Conservation (phyloP, 2,329 filamentous ascomycete species). For the Fusarium sp. region DNA sequence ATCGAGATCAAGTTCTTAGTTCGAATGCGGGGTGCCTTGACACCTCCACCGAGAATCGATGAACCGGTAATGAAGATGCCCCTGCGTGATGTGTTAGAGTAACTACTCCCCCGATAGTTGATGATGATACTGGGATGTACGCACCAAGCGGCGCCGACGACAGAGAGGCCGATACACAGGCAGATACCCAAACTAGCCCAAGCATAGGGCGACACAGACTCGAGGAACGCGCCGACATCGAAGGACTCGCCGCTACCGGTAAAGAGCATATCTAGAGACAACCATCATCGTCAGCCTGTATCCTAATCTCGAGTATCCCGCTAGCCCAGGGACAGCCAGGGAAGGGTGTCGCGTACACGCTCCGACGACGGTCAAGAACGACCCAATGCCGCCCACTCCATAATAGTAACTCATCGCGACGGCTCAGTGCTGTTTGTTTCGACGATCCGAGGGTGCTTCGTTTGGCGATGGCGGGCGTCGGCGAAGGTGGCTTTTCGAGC, state of each 20-base stretch:
- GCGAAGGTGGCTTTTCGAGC: slow-evolving; percentile 45
- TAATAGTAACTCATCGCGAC: slow-evolving; percentile 80
- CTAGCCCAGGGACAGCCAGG: slow-evolving; percentile 17
- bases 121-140: slow-evolving; percentile 44
- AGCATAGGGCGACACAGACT: slow-evolving; percentile 92
- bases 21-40: slow-evolving; percentile 96
- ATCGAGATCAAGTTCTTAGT: slow-evolving; percentile 99
- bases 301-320: slow-evolving; percentile 18
- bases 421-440: slow-evolving; percentile 44
- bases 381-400: slow-evolving; percentile 77
- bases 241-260: slow-evolving; percentile 96
- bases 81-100: slow-evolving; percentile 68
- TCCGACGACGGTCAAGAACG: slow-evolving; percentile 81
- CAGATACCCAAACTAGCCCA: slow-evolving; percentile 94
- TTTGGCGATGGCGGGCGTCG: slow-evolving; percentile 41
- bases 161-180: slow-evolving; percentile 95
- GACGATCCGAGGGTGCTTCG: slow-evolving; percentile 35
- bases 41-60: slow-evolving; percentile 96
- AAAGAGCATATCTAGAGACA: slow-evolving; percentile 91
- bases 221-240: slow-evolving; percentile 96
- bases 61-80: slow-evolving; percentile 99
- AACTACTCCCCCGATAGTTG: slow-evolving; percentile 2
- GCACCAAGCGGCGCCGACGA: slow-evolving; percentile 97
- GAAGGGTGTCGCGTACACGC: slow-evolving; percentile 74
- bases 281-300: slow-evolving; percentile 38